Percentiles rank a stretch among this genome's conserved stretches.
Conservation (phyloP, 2,329 filamentous ascomycete genomes). For the Diaporthe citrichinensis region DNA sequence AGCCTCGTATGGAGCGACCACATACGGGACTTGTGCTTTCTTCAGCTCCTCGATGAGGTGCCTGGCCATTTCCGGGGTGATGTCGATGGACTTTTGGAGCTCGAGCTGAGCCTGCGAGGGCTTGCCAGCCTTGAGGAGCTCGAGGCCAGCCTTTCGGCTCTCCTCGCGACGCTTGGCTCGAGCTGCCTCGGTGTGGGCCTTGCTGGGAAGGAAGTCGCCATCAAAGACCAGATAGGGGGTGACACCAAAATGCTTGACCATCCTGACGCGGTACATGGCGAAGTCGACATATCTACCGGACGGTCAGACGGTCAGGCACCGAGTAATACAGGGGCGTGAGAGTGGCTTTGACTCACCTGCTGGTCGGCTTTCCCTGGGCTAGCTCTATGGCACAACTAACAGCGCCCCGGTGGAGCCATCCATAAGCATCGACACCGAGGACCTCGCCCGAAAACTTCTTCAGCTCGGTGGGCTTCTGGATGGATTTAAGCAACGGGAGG, state of each 20-base stretch:
- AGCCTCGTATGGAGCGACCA: slow-evolving; percentile 97
- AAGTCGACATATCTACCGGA: slow-evolving; percentile 84
- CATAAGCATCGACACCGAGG: slow-evolving; percentile 96
- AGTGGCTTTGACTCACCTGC: slow-evolving; percentile 71
- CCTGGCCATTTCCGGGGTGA: slow-evolving; percentile 96
- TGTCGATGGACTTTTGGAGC: slow-evolving; percentile 94
- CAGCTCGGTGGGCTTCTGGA: slow-evolving; percentile 88
- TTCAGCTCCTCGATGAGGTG: slow-evolving; percentile 94
- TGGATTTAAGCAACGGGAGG: slow-evolving; percentile 93
- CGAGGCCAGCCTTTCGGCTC: slow-evolving; percentile 80
- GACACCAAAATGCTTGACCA: slow-evolving; percentile 94
- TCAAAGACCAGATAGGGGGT: slow-evolving; percentile 98
- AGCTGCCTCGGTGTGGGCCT: slow-evolving; percentile 86
- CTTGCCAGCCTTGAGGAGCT: slow-evolving; percentile 86
- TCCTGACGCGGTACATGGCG: slow-evolving; percentile 89
- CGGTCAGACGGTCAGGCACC: slow-evolving; percentile 1
- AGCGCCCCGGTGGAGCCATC: slow-evolving; percentile 96
- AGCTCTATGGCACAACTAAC: slow-evolving; percentile 92
- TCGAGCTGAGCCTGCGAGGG: slow-evolving; percentile 84
- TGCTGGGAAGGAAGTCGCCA: slow-evolving; percentile 94
- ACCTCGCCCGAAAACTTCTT: slow-evolving; percentile 91
- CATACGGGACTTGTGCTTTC: slow-evolving; percentile 81
- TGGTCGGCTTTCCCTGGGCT: slow-evolving; percentile 88
- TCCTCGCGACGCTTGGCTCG: slow-evolving; percentile 83
- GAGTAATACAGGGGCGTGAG: background rate